Evolutionary conservation across 2,329 filamentous ascomycete genomes (phyloP).

Genomic region (Lachnellula willkommii): DNA sequence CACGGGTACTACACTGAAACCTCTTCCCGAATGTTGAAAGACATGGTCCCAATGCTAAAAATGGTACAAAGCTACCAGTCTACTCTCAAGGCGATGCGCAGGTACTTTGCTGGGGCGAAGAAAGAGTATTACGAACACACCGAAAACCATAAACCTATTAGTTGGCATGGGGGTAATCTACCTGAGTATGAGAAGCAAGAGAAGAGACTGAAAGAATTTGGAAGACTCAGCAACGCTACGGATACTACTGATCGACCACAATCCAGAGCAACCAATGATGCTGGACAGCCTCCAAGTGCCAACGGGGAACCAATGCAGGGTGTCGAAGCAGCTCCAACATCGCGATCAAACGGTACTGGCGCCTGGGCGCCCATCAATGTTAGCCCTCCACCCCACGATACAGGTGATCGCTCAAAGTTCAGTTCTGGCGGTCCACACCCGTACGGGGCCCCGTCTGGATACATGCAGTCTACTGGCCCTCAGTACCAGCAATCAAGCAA

Average conservation of each 20-base stretch:
- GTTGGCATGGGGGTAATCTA: slow-evolving; percentile 41
- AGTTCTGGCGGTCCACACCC: slow-evolving; percentile 12
- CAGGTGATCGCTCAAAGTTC: slow-evolving; percentile 23
- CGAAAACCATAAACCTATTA: slow-evolving; percentile 10
- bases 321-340: slow-evolving; percentile 20
- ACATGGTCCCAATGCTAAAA: slow-evolving; percentile 47
- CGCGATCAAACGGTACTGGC: slow-evolving; percentile 17
- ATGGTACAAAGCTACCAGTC: slow-evolving; percentile 53
- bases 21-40: slow-evolving; percentile 45
- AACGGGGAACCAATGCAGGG: slow-evolving; percentile 30
- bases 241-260: slow-evolving; percentile 21
- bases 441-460: slow-evolving; percentile 11
- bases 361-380: slow-evolving; percentile 28
- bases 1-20: slow-evolving; percentile 33
- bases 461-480: not conserved
- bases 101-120: slow-evolving; percentile 48
- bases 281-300: slow-evolving; percentile 11
- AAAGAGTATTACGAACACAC: slow-evolving; percentile 40
- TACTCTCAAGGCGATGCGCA: slow-evolving; percentile 49
- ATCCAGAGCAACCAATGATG: slow-evolving; percentile 27
- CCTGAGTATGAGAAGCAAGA: slow-evolving; percentile 51
- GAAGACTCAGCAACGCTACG: slow-evolving; percentile 30
- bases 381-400: slow-evolving; percentile 16
- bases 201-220: slow-evolving; percentile 48
- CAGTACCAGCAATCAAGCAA: slow-evolving; percentile 23